Evolutionary conservation across 2,329 filamentous ascomycete genomes (phyloP).

Genomic region (Pseudopithomyces chartarum): DNA sequence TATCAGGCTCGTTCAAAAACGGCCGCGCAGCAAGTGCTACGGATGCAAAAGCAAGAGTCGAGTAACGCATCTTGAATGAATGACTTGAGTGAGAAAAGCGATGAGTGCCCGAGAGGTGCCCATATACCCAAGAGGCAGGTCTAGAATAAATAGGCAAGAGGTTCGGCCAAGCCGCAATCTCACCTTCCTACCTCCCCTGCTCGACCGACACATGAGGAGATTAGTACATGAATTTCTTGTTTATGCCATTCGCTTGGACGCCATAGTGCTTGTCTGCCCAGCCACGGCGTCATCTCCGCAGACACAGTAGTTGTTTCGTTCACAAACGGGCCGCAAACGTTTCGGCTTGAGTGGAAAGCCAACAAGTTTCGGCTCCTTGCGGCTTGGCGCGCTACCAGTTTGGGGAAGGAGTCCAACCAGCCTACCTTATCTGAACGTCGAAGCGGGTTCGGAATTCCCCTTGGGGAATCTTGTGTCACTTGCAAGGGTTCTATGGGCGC

Average conservation of each 20-base stretch:
- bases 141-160: conserved; percentile 1
- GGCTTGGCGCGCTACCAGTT: background rate
- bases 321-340: background rate
- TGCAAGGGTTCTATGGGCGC: background rate
- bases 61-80: conserved; percentile 28
- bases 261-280: background rate
- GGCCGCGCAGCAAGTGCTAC: conserved; percentile 39
- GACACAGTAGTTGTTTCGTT: background rate
- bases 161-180: background rate
- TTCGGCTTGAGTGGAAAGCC: background rate
- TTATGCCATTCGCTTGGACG: background rate
- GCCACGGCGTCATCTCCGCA: background rate
- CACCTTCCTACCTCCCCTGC: background rate
- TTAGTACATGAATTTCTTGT: background rate
- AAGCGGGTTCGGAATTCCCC: background rate
- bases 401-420: background rate
- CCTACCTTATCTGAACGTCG: background rate
- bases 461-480: background rate
- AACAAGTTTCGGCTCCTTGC: background rate
- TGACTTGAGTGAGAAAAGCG: conserved; percentile 13
- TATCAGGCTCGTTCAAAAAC: conserved; percentile 44
- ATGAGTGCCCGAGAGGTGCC: background rate
- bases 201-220: background rate
- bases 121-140: background rate
- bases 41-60: conserved; percentile 25